Percentiles rank a stretch among this genome's conserved stretches.
phyloP scores from a whole-genome alignment of 495 filamentous ascomycete genomes.

The Penicillium macrosclerotiorum region DNA sequence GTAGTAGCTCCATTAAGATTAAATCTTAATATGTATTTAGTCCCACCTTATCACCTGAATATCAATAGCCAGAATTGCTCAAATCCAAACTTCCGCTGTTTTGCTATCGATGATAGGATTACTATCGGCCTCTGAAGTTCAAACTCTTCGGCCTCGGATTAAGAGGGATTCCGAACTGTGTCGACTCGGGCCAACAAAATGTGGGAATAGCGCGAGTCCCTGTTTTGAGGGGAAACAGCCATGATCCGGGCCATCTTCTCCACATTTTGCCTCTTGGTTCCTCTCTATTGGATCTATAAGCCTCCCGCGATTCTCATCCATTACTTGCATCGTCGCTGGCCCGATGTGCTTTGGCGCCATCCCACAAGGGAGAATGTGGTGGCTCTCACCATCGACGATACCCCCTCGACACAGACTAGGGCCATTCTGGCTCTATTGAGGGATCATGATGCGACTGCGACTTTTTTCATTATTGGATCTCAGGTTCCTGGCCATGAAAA shows the following conservation, averaged over 20 bases:
- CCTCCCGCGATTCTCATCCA: slow-evolving; percentile 65
- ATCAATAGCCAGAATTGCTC: no score
- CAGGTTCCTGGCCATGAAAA: slow-evolving; percentile 64
- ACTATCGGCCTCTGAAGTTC: no score
- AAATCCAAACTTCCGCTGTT: no score
- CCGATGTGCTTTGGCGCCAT: slow-evolving; percentile 72
- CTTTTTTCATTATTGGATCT: slow-evolving; percentile 77
- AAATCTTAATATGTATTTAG: no score
- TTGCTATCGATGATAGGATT: no score
- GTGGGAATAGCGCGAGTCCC: no score
- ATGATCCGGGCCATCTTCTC: slow-evolving; percentile 49
- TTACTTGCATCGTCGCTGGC: slow-evolving; percentile 67
- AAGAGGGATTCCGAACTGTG: no score
- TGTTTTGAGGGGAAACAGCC: neutral
- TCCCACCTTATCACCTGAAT: no score
- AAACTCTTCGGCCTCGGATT: no score
- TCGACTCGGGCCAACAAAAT: no score
- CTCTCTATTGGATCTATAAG: slow-evolving; percentile 70
- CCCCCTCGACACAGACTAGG: slow-evolving; percentile 68
- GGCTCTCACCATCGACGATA: slow-evolving; percentile 84
- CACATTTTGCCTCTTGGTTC: slow-evolving; percentile 48
- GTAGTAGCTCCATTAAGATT: no score
- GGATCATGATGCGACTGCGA: slow-evolving; percentile 57
- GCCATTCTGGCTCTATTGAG: slow-evolving; percentile 65
- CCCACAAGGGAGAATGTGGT: slow-evolving; percentile 57